Evolutionary conservation across 1,284 basidiomycete species (phyloP).

Genomic region (Cystobasidium sp.): DNA sequence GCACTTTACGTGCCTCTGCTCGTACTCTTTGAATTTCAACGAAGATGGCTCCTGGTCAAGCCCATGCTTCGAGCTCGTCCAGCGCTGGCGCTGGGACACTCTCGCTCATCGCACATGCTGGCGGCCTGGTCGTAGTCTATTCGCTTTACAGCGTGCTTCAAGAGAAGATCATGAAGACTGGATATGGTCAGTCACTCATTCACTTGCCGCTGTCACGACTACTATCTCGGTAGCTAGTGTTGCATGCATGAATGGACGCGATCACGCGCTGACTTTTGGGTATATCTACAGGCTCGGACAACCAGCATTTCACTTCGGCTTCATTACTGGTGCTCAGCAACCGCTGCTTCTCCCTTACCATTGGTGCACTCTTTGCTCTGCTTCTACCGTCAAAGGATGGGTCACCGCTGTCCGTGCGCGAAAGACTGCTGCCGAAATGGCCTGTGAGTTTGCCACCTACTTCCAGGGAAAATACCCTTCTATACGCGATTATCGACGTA

Average conservation of each 20-base stretch:
- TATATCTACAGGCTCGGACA: constrained; percentile 39
- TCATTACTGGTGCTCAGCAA: constrained; percentile 51
- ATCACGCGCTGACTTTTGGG: background rate
- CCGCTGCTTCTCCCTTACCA: constrained; percentile 47
- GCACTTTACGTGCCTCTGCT: too few relatives aligned
- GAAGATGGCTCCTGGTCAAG: constrained; percentile 3
- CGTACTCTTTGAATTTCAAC: background rate
- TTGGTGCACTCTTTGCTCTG: constrained; percentile 47
- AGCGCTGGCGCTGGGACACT: constrained; percentile 55
- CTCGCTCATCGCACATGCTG: constrained; percentile 49
- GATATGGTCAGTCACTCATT: constrained; percentile 47
- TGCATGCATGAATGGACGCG: background rate
- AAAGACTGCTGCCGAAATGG: constrained; percentile 23
- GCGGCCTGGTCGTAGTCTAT: constrained; percentile 48
- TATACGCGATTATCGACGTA: background rate
- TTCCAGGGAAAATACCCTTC: background rate
- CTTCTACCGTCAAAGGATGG: constrained; percentile 20
- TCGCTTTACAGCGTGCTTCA: constrained; percentile 50
- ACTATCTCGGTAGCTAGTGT: background rate
- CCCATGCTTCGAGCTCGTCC: background rate
- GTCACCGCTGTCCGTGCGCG: constrained; percentile 2
- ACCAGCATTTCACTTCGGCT: constrained; percentile 50
- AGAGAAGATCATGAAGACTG: constrained; percentile 53
- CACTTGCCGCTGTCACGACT: background rate
- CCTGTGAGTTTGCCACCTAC: constrained; percentile 13